Percentiles rank a stretch among this genome's conserved stretches.
Evolutionary conservation across 2,329 filamentous ascomycete genomes (phyloP).

Genomic region (Ophiocordyceps sinensis): DNA sequence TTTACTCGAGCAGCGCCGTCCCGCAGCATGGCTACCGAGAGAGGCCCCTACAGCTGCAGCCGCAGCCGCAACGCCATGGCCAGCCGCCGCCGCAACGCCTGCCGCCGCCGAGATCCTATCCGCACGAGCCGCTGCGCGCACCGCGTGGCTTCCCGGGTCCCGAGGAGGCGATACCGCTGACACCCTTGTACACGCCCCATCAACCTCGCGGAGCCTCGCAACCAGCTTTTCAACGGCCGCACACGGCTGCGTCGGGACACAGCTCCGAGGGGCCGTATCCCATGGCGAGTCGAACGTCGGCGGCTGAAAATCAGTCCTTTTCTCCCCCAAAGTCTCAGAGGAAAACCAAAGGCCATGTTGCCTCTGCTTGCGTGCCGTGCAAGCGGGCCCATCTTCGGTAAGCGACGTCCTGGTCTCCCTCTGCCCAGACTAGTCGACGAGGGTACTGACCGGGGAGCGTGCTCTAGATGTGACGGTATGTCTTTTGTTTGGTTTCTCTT

Average conservation of each 20-base stretch:
- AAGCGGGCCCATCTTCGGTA: conserved; percentile 68
- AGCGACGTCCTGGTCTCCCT: conserved; percentile 7
- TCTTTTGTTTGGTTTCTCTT: conserved; percentile 12
- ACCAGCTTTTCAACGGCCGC: conserved; percentile 6
- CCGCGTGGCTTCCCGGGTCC: conserved; percentile 12
- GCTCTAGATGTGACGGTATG: conserved; percentile 47
- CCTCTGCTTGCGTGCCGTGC: conserved; percentile 73
- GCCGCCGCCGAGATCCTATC: conserved; percentile 13
- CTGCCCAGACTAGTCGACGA: background rate
- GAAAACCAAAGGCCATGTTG: conserved; percentile 68
- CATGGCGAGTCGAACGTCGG: conserved; percentile 16
- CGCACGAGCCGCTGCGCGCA: conserved; percentile 10
- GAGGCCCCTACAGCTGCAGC: conserved; percentile 13
- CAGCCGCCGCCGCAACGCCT: conserved; percentile 10
- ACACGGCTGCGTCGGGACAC: conserved; percentile 7
- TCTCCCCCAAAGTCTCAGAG: conserved; percentile 46
- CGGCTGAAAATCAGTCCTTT: conserved; percentile 30
- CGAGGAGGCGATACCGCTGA: conserved; percentile 9
- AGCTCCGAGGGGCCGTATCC: conserved; percentile 8
- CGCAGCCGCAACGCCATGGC: background rate
- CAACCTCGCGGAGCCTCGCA: conserved; percentile 4
- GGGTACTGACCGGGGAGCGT: background rate
- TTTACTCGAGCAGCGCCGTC: conserved; percentile 24
- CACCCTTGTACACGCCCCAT: conserved; percentile 12
- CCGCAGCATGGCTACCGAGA: conserved; percentile 36